Conservation (phyloP, 805 yeast genomes). For the Priceomyces haplophilus region DNA sequence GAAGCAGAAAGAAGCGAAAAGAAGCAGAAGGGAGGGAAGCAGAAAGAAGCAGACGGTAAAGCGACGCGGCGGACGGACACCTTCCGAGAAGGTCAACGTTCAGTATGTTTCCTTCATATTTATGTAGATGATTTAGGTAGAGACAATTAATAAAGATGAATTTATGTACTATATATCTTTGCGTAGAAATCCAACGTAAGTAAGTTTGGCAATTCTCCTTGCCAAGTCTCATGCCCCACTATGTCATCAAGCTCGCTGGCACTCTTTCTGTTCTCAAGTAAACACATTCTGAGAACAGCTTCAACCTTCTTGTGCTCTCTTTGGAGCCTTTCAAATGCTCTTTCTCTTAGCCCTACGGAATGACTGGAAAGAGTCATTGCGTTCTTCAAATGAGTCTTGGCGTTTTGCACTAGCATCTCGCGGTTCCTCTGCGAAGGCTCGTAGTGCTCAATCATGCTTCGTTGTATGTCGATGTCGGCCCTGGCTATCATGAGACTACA, state of each 20-base stretch:
- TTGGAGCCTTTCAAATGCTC: conserved; percentile 38
- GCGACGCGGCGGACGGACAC: no score
- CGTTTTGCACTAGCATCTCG: conserved; percentile 34
- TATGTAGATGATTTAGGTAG: no score
- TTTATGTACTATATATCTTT: background rate
- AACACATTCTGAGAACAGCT: conserved; percentile 44
- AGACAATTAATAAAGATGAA: no score
- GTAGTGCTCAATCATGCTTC: conserved; percentile 32
- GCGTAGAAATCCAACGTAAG: conserved; percentile 26
- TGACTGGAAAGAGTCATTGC: conserved; percentile 44
- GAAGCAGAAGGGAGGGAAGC: no score
- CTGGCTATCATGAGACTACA: conserved; percentile 47
- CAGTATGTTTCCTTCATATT: no score
- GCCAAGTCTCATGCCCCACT: conserved; percentile 31
- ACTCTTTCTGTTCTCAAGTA: conserved; percentile 39
- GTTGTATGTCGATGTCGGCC: conserved; percentile 51
- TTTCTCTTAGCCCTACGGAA: conserved; percentile 52
- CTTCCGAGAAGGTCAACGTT: no score
- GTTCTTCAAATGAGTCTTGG: conserved; percentile 43
- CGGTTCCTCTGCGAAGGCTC: conserved; percentile 29
- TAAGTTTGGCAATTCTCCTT: conserved; percentile 21
- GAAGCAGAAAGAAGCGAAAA: no score
- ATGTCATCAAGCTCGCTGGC: conserved; percentile 28
- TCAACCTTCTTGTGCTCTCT: conserved; percentile 44
- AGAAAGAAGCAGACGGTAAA: no score